Base-by-base conservation (phyloP, 148 eudicot species). In the Dysphania ambrosioides region DNA sequence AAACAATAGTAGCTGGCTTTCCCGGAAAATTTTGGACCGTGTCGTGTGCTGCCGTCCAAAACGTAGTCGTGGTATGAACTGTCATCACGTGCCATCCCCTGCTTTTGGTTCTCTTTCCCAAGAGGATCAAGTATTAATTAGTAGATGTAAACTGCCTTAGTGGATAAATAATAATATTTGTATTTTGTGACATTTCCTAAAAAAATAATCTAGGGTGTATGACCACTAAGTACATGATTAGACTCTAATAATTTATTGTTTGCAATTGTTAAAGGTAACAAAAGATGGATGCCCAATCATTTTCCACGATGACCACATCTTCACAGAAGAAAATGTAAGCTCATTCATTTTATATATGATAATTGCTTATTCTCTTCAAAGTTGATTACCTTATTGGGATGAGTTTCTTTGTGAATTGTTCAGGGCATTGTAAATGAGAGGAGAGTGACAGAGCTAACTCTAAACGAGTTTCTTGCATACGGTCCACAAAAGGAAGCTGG, bases 221-320 rank as follows among this genome's bases (percentile, higher is more conserved):
- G n/a, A n/a, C n/a, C n/a, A n/a, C n/a, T n/a, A n/a, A n/a, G n/a
- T n/a, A n/a, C n/a, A n/a, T n/a, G n/a, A n/a, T n/a, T n/a, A n/a
- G n/a, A n/a, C n/a, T n/a, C n/a, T n/a, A n/a, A n/a, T n/a, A n/a
- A n/a, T n/a, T n/a, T n/a, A n/a, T n/a, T n/a, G n/a, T n/a, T 55
- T 73, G 44, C 31, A 18, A 56, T 72, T 82, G 82, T 79, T 88
- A 79, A 73, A 94, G 98, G 98, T 94, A 61, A 94, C 98, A 3
- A 92, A 79, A 62, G 96, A 92, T 81, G 92, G 84, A 51, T 85
- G 86, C 77, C 98, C 98, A 0, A 73, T 94, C 76, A 91, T 94
- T 64, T 94, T 94, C 80, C 98, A 94, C 18, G 98, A 94, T 73
- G 79, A 91, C 70, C 84, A 82, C 85, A 91, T 94, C 79, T 73